Percentiles rank a stretch among this genome's conserved stretches.
Evolutionary conservation across 176 grass and related monocot genomes (phyloP).

Genomic region (Ensete ventricosum): DNA sequence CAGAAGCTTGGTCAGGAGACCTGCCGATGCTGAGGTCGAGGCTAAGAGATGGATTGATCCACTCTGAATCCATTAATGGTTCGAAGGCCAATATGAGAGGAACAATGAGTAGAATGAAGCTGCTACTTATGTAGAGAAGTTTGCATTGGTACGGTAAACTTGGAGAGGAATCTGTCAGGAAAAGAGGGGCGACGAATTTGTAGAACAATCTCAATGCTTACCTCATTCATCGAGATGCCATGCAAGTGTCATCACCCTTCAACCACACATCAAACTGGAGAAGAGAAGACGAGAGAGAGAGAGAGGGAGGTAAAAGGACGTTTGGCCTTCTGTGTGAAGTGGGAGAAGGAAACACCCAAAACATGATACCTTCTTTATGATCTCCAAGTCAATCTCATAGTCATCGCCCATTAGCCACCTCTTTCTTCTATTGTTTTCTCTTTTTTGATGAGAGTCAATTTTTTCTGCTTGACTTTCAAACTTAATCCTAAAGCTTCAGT

Average conservation of each 20-base stretch:
- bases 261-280: neutral
- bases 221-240: neutral
- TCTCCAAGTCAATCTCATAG: neutral
- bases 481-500: neutral
- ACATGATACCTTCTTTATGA: neutral
- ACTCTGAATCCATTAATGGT: slow-evolving; percentile 27
- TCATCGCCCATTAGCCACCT: no score
- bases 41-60: slow-evolving; percentile 27
- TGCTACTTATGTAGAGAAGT: neutral
- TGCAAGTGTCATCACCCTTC: neutral
- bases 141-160: no score
- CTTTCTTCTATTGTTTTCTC: neutral
- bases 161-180: no score
- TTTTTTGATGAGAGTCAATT: neutral
- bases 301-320: neutral
- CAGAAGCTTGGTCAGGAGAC: slow-evolving; percentile 1
- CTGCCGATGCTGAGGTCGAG: slow-evolving; percentile 62
- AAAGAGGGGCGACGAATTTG: neutral
- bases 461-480: neutral
- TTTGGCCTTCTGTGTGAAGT: neutral
- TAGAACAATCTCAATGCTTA: neutral
- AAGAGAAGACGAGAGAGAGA: neutral
- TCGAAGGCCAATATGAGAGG: neutral
- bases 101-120: neutral
- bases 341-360: neutral